Conservation (phyloP, 1,284 basidiomycete species). For the Leccinum pseudoinsigne region DNA sequence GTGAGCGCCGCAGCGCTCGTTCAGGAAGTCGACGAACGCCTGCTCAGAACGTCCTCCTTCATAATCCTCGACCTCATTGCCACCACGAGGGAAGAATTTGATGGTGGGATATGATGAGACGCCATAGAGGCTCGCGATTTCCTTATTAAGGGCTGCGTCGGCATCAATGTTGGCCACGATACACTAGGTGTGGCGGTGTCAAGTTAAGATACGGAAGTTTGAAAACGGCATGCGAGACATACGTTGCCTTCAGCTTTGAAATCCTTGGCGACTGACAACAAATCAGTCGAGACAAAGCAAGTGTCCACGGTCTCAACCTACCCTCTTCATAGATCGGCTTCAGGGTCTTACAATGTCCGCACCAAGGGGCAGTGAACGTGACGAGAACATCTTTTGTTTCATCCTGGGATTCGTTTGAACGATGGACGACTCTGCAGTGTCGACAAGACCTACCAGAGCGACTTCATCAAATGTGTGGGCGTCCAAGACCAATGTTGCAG, state of each 20-base stretch:
- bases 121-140: conserved; percentile 73
- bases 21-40: conserved; percentile 74
- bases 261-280: conserved; percentile 59
- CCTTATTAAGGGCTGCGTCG: conserved; percentile 80
- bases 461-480: conserved; percentile 74
- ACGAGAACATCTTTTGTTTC: conserved; percentile 84
- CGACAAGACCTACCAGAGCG: conserved; percentile 53
- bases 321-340: conserved; percentile 86
- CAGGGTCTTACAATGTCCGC: conserved; percentile 85
- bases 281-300: conserved; percentile 18
- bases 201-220: conserved; percentile 1
- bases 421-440: neutral
- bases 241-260: conserved; percentile 81
- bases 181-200: conserved; percentile 50
- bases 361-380: conserved; percentile 90
- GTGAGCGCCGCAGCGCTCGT: conserved; percentile 87
- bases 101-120: conserved; percentile 86
- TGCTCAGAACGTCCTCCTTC: conserved; percentile 65
- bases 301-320: conserved; percentile 15
- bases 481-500: conserved; percentile 71
- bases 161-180: conserved; percentile 91
- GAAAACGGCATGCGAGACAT: conserved; percentile 25
- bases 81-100: conserved; percentile 89
- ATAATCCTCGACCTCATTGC: conserved; percentile 64
- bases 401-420: conserved; percentile 46